Base-by-base conservation (phyloP, 2,329 filamentous ascomycete species). In the Fusarium metavorans region DNA sequence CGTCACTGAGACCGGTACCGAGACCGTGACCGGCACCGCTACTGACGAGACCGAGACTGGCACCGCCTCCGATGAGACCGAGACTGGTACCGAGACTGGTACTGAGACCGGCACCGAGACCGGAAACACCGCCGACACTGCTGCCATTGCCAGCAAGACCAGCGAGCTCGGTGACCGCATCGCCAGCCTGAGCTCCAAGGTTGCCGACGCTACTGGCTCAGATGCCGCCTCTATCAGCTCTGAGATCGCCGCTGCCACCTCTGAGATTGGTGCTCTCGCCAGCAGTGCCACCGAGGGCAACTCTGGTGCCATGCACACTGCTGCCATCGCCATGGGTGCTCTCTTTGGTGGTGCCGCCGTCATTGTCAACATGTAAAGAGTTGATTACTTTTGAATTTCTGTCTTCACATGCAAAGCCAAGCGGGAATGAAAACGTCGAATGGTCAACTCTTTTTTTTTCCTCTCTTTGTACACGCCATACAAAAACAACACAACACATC, bases 291-390 rank as follows among this genome's bases (percentile, higher is more conserved):
- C 70, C 48, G 72, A 74, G 23, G 66, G 76, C 63, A 73, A 77
- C 65, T 82, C 82, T 8, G 81, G 78, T 57, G 78, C 83, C 54
- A 76, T 78, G 65, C 82, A 82, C 71, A 87, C 85, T 18, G 86
- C 81, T 32, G 85, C 82, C 32, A 74, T 87, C 48, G 86, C 83
- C 23, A 79, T 88, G 56, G 86, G 86, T 35, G 86, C 85, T 27
- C 80, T 88, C 67, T 79, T 87, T 58, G 87, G 86, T 27, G 87
- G 86, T 75, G 85, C 84, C 4, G 87, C 85, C 60, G 67, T 86
- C 60, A 72, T 87, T 57, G 82, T 79, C 76, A 87, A 87, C 81
- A 66, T 87, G 76, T 88, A 86, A 82, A 76, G 52, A 16, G 27
- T 43, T 16, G 35, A 20, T 52, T 23, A 43, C 20, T 34, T 34